Percentiles rank a stretch among this genome's conserved stretches.
Conservation (phyloP, 2,329 filamentous ascomycete species). For the Didymella sp. region DNA sequence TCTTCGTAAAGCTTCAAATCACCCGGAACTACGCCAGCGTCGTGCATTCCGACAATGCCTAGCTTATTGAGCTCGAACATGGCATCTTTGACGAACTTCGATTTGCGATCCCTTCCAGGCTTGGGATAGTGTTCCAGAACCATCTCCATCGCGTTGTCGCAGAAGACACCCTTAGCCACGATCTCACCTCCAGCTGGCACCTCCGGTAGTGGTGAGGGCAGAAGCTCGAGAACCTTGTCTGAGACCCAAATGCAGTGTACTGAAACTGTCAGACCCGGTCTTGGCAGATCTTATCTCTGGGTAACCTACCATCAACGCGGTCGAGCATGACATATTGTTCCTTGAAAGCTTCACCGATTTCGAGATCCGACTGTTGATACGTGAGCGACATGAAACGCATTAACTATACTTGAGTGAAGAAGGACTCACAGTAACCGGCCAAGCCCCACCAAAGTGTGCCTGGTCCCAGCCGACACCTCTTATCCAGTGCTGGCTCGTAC, state of each 20-base stretch:
- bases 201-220: slow-evolving; percentile 58
- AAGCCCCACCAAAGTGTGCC: slow-evolving; percentile 64
- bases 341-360: slow-evolving; percentile 59
- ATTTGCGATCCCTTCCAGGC: slow-evolving; percentile 61
- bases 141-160: slow-evolving; percentile 74
- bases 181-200: slow-evolving; percentile 68
- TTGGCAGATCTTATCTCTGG: background rate
- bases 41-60: slow-evolving; percentile 72
- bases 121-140: slow-evolving; percentile 65
- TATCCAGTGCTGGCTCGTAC: slow-evolving; percentile 66
- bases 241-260: slow-evolving; percentile 75
- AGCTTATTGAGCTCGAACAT: slow-evolving; percentile 69
- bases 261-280: background rate
- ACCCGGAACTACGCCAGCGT: slow-evolving; percentile 67
- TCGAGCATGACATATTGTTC: slow-evolving; percentile 72
- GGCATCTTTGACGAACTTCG: slow-evolving; percentile 63
- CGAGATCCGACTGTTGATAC: slow-evolving; percentile 61
- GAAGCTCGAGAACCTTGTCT: slow-evolving; percentile 65
- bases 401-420: background rate
- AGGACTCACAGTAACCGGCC: slow-evolving; percentile 59
- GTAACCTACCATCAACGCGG: slow-evolving; percentile 62
- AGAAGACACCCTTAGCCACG: slow-evolving; percentile 72
- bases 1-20: slow-evolving; percentile 63
- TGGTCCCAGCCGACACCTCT: slow-evolving; percentile 76
- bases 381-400: background rate